Percentiles rank a stretch among this genome's conserved stretches.
Conservation (phyloP, 495 filamentous ascomycete species). For the Neurospora hispaniola region DNA sequence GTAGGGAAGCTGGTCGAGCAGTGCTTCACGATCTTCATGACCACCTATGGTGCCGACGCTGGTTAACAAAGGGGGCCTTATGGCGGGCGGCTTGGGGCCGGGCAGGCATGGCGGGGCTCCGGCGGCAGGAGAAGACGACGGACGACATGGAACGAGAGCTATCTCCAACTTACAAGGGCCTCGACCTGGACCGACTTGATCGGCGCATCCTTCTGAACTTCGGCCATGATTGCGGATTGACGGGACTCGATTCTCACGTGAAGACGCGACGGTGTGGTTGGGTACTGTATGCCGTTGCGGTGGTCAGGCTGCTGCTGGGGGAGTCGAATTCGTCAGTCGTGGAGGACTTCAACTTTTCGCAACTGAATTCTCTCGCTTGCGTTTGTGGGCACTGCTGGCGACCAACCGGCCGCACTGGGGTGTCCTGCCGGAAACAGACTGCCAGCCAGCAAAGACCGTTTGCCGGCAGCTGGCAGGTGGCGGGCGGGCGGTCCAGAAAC, state of each 20-base stretch:
- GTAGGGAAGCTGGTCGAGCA: constrained; percentile 79
- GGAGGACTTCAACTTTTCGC: constrained; percentile 10
- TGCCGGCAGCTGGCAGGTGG: neutral
- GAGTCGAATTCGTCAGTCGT: constrained; percentile 1
- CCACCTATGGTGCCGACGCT: constrained; percentile 48
- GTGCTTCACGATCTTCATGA: constrained; percentile 95
- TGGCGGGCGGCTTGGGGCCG: constrained; percentile 5
- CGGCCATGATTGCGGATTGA: constrained; percentile 27
- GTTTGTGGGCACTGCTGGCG: constrained; percentile 23
- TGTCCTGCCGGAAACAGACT: neutral
- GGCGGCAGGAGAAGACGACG: neutral
- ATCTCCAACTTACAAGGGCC: constrained; percentile 50
- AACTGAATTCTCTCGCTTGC: constrained; percentile 18
- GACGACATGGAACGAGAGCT: neutral
- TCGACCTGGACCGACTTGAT: constrained; percentile 76
- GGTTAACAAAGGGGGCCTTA: constrained; percentile 6
- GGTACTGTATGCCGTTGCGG: neutral
- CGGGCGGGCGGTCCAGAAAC: neutral
- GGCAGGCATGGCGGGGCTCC: constrained; percentile 14
- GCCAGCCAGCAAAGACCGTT: neutral
- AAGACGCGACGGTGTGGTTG: neutral
- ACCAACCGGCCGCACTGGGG: neutral
- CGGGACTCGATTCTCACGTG: constrained; percentile 1
- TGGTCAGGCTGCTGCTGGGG: constrained; percentile 3
- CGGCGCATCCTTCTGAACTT: constrained; percentile 47